These are phyloP conservation scores for Colletotrichum sp. DNA, from an alignment of 2,329 filamentous ascomycete genomes.

Conservation along the genomic window DNA sequence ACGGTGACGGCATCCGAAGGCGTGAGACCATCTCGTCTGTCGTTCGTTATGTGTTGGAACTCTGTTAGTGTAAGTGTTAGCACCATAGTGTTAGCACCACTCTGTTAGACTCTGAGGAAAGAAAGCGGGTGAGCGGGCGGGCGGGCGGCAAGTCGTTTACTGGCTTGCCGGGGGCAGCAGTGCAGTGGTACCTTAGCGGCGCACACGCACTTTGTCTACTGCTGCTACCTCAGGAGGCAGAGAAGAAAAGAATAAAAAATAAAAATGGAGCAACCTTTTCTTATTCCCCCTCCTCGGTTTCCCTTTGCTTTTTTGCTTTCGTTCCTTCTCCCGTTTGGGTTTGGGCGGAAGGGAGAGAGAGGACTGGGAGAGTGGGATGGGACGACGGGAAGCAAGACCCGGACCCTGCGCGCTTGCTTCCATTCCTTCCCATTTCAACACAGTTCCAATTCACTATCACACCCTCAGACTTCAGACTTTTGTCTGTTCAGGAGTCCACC, in stretches of 20 bases:
- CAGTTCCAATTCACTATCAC: background rate
- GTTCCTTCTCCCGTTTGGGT: background rate
- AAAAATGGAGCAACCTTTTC: background rate
- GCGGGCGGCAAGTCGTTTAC: background rate
- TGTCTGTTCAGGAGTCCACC: background rate
- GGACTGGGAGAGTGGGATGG: background rate
- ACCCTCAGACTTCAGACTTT: background rate
- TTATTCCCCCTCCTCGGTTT: background rate
- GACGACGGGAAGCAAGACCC: slow-evolving; percentile 6
- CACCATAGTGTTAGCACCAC: background rate
- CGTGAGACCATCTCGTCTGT: background rate
- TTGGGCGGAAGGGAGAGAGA: background rate
- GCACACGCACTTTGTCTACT: background rate
- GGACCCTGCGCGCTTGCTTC: background rate
- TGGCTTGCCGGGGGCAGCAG: background rate
- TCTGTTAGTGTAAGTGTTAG: background rate
- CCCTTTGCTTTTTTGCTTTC: background rate
- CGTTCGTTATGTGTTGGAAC: background rate
- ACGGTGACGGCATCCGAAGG: background rate
- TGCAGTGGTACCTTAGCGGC: background rate
- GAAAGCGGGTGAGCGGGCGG: background rate
- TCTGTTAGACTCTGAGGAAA: background rate
- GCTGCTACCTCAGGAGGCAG: background rate
- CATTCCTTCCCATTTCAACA: background rate
- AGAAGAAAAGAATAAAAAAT: background rate